A percentile compares a stretch with the other conserved stretches of the same genome.
These are phyloP conservation scores for Ceratonia siliqua DNA, from an alignment of 306 rosid species.

Conservation along the genomic window DNA sequence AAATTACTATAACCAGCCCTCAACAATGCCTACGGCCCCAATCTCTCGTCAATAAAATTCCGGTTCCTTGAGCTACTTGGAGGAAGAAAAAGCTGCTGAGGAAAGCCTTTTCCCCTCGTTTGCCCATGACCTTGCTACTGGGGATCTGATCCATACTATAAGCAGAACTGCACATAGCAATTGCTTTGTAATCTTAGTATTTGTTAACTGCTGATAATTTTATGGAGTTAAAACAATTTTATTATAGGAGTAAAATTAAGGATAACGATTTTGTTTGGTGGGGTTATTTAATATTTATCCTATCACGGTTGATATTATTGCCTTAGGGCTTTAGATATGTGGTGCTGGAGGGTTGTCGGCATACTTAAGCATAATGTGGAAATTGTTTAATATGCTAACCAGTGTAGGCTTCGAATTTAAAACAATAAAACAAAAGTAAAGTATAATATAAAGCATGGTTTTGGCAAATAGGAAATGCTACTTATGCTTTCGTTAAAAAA, in stretches of 20 bases:
- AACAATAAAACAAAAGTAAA: too few species aligned
- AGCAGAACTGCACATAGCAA: conserved; percentile 49
- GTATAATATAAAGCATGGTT: too few species aligned
- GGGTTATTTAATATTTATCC: background rate
- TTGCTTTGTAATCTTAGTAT: conserved; percentile 31
- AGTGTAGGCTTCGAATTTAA: too few species aligned
- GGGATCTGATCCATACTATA: conserved; percentile 29
- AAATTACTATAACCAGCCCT: conserved; percentile 51
- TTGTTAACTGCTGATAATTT: background rate
- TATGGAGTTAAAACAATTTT: conserved; percentile 23
- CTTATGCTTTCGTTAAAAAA: too few species aligned
- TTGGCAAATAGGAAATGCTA: too few species aligned
- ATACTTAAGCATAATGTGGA: background rate
- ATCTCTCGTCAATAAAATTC: conserved; percentile 57
- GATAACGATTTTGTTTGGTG: background rate
- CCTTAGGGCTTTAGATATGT: background rate
- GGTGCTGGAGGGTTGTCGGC: background rate
- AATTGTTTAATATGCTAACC: background rate
- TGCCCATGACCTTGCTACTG: conserved; percentile 8
- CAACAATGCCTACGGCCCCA: conserved; percentile 63
- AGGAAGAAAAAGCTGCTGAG: background rate
- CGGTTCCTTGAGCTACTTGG: background rate
- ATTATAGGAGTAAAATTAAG: conserved; percentile 3
- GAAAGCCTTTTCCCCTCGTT: conserved; percentile 4
- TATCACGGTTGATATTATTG: background rate